Evolutionary conservation across 306 rosid genomes (phyloP), one percentile per base, ranked within the genome.

Genomic region (Vigna radiata): DNA sequence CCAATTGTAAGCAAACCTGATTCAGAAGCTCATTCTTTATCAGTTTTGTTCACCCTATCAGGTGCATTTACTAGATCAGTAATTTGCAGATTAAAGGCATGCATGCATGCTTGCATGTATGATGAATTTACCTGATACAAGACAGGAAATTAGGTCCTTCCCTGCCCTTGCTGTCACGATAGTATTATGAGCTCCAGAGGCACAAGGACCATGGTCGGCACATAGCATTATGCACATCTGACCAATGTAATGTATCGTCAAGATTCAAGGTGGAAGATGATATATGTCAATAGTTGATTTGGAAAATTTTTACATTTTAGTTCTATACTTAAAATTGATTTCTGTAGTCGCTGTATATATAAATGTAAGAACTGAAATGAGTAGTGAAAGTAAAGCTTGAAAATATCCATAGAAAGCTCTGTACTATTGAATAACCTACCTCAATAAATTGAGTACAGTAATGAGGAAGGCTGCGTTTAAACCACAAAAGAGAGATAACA

Each of bases 151-250:
- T 75, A 95, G 97, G 81, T 95, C 97, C 89, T 95, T 95, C 82
- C 98, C 97, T 44, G 98, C 98, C 86, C 97, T 90, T 33, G 97
- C 97, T 9, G 97, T 95, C 67, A 95, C 99, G 46, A 95, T 92
- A 61, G 99, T 78, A 86, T 95, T 95, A 81, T 95, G 99, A 80
- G 99, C 98, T 72, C 99, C 99, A 62, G 99, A 95, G 77, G 91
- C 97, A 56, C 98, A 95, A 8, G 99, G 99, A 86, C 99, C 99
- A 66, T 95, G 99, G 85, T 95, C 98, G 43, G 99, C 98, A 86
- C 99, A 96, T 70, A 96, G 82, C 97, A 96, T 96, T 80, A 96
- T 85, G 68, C 97, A 96, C 79, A 95, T 95, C 99, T 95, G 85
- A 60, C 63, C 77, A 86, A 82, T 52, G 59, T n/a, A 68, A 80